Evolutionary conservation across 2,329 filamentous ascomycete species (phyloP).

Genomic region (Colletotrichum orchidophilum): DNA sequence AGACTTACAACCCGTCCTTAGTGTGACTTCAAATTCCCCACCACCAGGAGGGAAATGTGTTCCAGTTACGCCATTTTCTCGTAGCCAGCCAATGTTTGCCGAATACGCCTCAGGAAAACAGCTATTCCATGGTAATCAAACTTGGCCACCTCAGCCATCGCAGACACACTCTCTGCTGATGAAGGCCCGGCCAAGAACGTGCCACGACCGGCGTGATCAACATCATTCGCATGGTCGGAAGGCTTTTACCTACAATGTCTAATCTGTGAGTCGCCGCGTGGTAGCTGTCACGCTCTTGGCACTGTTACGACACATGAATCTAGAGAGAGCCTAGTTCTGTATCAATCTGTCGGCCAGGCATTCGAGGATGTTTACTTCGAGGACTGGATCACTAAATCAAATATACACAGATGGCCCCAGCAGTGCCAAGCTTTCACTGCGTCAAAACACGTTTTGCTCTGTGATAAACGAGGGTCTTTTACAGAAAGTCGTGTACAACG

Average conservation of each 20-base stretch:
- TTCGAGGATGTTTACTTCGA: background rate
- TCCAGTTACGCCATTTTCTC: slow-evolving; percentile 13
- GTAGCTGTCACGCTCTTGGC: background rate
- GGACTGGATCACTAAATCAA: background rate
- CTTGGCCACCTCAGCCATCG: background rate
- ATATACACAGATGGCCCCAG: background rate
- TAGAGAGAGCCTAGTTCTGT: background rate
- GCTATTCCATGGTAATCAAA: slow-evolving; percentile 21
- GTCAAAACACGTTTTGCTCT: slow-evolving; percentile 25
- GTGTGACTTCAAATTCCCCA: background rate
- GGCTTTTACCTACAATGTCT: background rate
- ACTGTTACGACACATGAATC: background rate
- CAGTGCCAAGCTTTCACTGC: slow-evolving; percentile 15
- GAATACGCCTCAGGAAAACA: slow-evolving; percentile 22
- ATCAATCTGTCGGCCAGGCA: background rate
- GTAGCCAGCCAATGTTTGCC: slow-evolving; percentile 5
- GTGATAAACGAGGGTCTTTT: slow-evolving; percentile 24
- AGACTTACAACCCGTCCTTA: background rate
- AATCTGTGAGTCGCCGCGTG: background rate
- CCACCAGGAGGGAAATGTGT: background rate
- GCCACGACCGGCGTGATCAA: slow-evolving; percentile 10
- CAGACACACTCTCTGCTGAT: background rate
- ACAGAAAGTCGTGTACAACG: slow-evolving; percentile 7
- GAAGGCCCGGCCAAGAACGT: slow-evolving; percentile 1
- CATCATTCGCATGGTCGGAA: slow-evolving; percentile 1